phyloP scores from a whole-genome alignment of 805 yeast species.

The Metschnikowia noctiluminum region DNA sequence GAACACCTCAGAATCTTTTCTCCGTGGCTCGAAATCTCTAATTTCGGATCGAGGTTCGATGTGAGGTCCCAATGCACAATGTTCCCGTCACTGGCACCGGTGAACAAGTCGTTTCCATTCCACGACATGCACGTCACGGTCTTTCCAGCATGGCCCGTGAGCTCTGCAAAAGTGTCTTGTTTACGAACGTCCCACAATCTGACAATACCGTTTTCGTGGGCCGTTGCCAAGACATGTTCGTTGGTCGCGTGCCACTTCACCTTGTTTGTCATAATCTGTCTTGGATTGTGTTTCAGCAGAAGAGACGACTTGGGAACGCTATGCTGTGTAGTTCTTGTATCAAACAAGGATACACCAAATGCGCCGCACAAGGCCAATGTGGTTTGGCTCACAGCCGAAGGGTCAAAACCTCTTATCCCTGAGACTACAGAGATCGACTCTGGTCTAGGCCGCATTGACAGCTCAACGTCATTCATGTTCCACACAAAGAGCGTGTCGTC shows the following conservation, averaged over 20 bases:
- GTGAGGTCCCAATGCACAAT: conserved; percentile 65
- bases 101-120: conserved; percentile 51
- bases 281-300: conserved; percentile 4
- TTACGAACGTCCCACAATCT: conserved; percentile 76
- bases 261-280: conserved; percentile 31
- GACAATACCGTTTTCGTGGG: conserved; percentile 53
- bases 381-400: background rate
- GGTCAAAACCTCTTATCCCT: conserved; percentile 51
- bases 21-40: conserved; percentile 13
- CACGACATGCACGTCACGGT: conserved; percentile 57
- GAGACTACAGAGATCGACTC: conserved; percentile 47
- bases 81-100: conserved; percentile 63
- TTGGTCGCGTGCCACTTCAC: conserved; percentile 65
- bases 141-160: conserved; percentile 54
- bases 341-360: conserved; percentile 73
- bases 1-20: conserved; percentile 32
- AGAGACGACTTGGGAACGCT: conserved; percentile 27
- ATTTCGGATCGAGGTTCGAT: conserved; percentile 16
- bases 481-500: conserved; percentile 72
- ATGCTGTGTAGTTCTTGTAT: conserved; percentile 52
- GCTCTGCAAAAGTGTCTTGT: conserved; percentile 48
- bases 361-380: conserved; percentile 63
- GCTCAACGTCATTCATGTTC: conserved; percentile 60
- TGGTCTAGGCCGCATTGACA: conserved; percentile 43
- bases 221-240: conserved; percentile 61